A percentile compares a stretch with the other conserved stretches of the same genome.
phyloP scores from a whole-genome alignment of 2,329 filamentous ascomycete genomes.

The Aureobasidium sp. region DNA sequence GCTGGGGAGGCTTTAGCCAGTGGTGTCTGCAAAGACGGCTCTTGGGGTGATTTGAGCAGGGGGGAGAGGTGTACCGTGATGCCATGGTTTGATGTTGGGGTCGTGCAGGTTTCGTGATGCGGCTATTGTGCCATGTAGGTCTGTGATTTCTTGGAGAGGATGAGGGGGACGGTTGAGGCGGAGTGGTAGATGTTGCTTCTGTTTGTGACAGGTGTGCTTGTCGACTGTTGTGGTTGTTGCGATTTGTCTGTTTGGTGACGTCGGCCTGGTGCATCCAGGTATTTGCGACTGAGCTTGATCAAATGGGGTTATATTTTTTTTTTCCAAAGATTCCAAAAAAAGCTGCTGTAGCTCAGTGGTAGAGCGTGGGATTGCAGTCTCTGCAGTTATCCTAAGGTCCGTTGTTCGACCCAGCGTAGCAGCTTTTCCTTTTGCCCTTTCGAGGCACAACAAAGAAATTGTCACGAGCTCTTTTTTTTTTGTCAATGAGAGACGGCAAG shows the following conservation, averaged over 20 bases:
- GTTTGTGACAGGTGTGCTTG: background rate
- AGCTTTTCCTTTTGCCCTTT: background rate
- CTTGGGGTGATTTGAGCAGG: background rate
- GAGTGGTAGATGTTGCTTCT: background rate
- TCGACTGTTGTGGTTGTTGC: background rate
- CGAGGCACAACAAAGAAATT: background rate
- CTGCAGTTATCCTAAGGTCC: constrained; percentile 15
- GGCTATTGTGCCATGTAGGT: constrained; percentile 5
- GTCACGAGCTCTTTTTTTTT: background rate
- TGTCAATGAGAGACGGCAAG: no score
- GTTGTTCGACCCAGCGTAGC: constrained; percentile 17
- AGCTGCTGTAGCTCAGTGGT: constrained; percentile 17
- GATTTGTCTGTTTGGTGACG: background rate
- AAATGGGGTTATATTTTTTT: no score
- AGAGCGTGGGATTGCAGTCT: constrained; percentile 16
- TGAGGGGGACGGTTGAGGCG: background rate
- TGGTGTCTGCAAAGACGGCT: no score
- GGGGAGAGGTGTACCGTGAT: constrained; percentile 14
- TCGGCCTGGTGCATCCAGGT: background rate
- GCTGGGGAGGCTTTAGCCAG: constrained; percentile 23
- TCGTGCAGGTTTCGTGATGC: background rate
- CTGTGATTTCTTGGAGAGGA: no score
- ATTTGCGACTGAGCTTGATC: background rate
- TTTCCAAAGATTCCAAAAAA: no score
- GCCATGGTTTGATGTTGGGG: constrained; percentile 15